Percentiles rank a stretch among this genome's conserved stretches.
phyloP scores from a whole-genome alignment of 495 filamentous ascomycete genomes.

The Neurospora sp. region DNA sequence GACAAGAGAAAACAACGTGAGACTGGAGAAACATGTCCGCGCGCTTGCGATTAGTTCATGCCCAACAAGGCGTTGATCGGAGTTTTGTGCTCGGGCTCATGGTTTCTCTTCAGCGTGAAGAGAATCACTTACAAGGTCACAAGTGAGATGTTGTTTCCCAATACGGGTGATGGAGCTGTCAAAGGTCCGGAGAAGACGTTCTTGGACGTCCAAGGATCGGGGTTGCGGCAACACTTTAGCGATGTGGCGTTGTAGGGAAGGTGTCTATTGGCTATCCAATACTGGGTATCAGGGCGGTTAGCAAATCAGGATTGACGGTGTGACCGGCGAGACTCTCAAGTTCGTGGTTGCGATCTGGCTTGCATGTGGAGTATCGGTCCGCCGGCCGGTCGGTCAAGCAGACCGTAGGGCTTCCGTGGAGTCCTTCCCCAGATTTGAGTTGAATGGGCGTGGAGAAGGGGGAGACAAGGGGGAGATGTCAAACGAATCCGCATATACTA shows the following conservation, averaged over 20 bases:
- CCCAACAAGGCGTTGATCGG: background rate
- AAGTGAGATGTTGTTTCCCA: background rate
- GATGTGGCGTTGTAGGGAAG: slow-evolving; percentile 8
- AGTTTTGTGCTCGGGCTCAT: background rate
- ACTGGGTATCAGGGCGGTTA: background rate
- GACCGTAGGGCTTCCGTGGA: background rate
- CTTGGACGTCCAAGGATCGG: slow-evolving; percentile 9
- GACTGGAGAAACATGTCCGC: background rate
- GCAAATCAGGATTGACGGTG: slow-evolving; percentile 15
- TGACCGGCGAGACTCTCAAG: slow-evolving; percentile 4
- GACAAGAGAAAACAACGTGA: background rate
- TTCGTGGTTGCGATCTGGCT: slow-evolving; percentile 22
- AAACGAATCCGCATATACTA: background rate
- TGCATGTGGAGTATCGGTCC: slow-evolving; percentile 32
- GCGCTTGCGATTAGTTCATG: background rate
- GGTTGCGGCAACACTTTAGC: slow-evolving; percentile 19
- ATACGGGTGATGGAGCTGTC: background rate
- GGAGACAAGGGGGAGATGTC: background rate
- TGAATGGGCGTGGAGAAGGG: background rate
- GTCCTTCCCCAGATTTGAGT: background rate
- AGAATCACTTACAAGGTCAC: background rate
- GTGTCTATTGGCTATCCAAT: slow-evolving; percentile 12
- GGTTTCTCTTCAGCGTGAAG: background rate
- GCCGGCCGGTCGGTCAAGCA: slow-evolving; percentile 20
- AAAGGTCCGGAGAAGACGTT: background rate